Evolutionary conservation across 2,329 filamentous ascomycete species (phyloP).

Genomic region (Scedosporium aurantiacum): DNA sequence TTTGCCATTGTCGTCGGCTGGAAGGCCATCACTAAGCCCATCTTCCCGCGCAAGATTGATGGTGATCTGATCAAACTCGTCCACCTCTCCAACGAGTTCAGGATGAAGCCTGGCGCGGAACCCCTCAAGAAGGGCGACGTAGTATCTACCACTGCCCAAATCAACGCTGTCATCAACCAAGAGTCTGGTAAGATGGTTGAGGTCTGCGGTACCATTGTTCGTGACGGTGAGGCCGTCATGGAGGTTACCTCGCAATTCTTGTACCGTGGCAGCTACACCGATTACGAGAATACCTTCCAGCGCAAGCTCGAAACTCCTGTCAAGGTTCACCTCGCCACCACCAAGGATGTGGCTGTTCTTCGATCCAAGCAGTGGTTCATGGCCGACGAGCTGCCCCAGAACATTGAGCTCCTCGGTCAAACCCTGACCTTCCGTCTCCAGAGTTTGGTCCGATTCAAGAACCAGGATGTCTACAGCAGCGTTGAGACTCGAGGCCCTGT

Average conservation of each 20-base stretch:
- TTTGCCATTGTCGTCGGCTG: conserved; percentile 96
- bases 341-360: conserved; percentile 86
- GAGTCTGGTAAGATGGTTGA: conserved; percentile 99
- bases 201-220: conserved; percentile 91
- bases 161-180: conserved; percentile 97
- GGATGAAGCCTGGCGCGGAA: conserved; percentile 92
- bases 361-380: conserved; percentile 98
- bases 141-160: conserved; percentile 82
- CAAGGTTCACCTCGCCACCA: conserved; percentile 77
- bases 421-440: conserved; percentile 94
- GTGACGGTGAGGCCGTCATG: conserved; percentile 80
- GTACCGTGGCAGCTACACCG: conserved; percentile 84
- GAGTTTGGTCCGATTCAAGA: conserved; percentile 87
- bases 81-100: conserved; percentile 93
- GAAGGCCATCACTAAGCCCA: conserved; percentile 99
- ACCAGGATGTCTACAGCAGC: conserved; percentile 79
- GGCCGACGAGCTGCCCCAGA: conserved; percentile 56
- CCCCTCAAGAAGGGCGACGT: conserved; percentile 93
- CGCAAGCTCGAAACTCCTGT: conserved; percentile 93
- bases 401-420: conserved; percentile 81
- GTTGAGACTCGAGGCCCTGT: conserved; percentile 91
- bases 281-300: conserved; percentile 98
- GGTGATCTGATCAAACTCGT: conserved; percentile 93
- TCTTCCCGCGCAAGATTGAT: conserved; percentile 93
- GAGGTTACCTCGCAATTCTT: conserved; percentile 97